These are phyloP conservation scores for Datura wrightii DNA, from an alignment of 257 asterid species.

Conservation along the genomic window DNA sequence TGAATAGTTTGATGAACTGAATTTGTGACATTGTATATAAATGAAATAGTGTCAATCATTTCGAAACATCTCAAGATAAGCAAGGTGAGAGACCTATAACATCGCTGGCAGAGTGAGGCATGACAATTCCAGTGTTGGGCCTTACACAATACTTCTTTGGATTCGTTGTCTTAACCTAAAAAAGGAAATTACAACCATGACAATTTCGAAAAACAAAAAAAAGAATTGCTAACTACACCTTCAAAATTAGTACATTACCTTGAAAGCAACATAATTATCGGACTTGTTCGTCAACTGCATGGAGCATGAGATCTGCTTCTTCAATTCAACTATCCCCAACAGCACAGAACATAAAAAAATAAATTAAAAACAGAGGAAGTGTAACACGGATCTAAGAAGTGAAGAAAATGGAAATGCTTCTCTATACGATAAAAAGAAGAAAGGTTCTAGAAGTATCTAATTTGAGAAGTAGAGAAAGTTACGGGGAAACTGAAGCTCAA, in stretches of 20 bases:
- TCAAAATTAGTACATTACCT: slow-evolving; percentile 26
- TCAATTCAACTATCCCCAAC: slow-evolving; percentile 30
- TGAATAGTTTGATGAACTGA: not conserved
- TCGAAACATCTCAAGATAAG: slow-evolving; percentile 18
- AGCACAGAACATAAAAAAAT: not conserved
- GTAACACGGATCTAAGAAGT: not conserved
- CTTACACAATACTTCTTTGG: slow-evolving; percentile 77
- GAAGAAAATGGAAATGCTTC: not conserved
- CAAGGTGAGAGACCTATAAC: slow-evolving; percentile 48
- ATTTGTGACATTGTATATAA: not conserved
- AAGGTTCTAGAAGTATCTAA: not conserved
- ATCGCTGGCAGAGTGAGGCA: slow-evolving; percentile 59
- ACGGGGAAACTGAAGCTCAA: slow-evolving; percentile 41
- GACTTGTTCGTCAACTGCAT: slow-evolving; percentile 30
- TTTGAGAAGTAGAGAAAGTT: not conserved
- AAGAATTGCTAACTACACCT: not conserved
- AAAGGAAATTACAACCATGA: slow-evolving; percentile 24
- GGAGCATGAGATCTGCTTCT: slow-evolving; percentile 33
- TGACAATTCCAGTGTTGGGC: slow-evolving; percentile 71
- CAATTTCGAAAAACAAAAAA: not conserved
- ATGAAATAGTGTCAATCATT: not conserved
- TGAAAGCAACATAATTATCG: slow-evolving; percentile 34
- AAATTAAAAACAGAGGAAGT: not conserved
- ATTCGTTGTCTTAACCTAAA: slow-evolving; percentile 75
- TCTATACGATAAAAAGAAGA: not conserved